Base-by-base conservation (phyloP, 768 basidiomycete genomes). In the Punctularia strigosozonata region DNA sequence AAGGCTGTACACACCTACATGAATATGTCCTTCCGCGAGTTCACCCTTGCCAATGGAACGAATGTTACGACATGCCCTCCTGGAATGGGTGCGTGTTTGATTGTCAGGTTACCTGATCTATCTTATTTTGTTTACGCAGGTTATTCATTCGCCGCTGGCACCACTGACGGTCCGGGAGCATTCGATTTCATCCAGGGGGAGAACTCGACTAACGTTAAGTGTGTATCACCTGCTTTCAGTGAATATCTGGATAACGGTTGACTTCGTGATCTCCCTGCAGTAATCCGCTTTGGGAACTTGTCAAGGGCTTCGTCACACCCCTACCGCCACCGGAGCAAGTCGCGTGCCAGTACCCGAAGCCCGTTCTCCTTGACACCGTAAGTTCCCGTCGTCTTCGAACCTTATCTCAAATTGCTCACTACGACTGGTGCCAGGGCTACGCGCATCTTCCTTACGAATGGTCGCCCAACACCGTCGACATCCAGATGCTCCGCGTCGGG, bases 271-370 rank as follows among this genome's bases (percentile, higher is more conserved):
- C 41, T 5, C 28, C 26, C 18, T 34, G 32, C 46, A 79, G 77
- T 51, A 85, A 87, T 53, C 78, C 80, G 4, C 82, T 87, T 53
- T 86, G 84, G 82, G 69, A 86, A 45, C 49, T 84, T 22, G 80
- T 87, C 37, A 88, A 85, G 61, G 74, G 71, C 52, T 70, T 66
- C 5, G 52, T 86, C 39, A 86, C 81, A 3, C 80, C 83, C 31
- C n/a, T 51, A 4, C 81, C 84, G 0, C 65, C 69, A 23, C 57
- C 66, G 34, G 67, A 69, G 24, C 80, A 88, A 49, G 57, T 68
- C 36, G 73, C 71, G 13, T 87, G 85, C 55, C 85, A 88, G 20
- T 56, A 60, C 46, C 82, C 85, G 17, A 88, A 86, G 55, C 84
- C 84, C 5, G 81, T 88, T 48, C 56, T 88, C 17, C 64, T 87